Evolutionary conservation across 1,284 basidiomycete genomes (phyloP).

Genomic region (Ceratobasidium sp.): DNA sequence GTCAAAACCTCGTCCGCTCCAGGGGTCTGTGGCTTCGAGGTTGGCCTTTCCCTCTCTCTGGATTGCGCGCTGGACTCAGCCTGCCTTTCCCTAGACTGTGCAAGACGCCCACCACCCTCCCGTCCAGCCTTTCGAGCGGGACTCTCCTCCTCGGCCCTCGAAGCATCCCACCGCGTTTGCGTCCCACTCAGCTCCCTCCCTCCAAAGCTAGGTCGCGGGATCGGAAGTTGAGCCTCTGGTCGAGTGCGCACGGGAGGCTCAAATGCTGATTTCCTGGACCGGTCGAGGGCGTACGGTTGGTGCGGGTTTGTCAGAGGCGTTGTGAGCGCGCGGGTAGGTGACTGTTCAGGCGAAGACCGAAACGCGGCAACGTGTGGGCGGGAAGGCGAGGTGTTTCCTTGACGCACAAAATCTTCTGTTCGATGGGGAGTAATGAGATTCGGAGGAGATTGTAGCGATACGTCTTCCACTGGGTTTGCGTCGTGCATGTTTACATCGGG

Average conservation of each 20-base stretch:
- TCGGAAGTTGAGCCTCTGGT: conserved; percentile 17
- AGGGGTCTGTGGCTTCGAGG: background rate
- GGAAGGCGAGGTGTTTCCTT: background rate
- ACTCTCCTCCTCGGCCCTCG: conserved; percentile 28
- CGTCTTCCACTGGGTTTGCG: background rate
- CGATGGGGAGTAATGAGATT: conserved; percentile 19
- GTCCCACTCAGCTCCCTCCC: background rate
- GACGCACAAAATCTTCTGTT: background rate
- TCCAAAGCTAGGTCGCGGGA: conserved; percentile 16
- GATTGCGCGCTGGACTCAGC: too few species aligned
- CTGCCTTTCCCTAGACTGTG: background rate
- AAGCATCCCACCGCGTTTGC: conserved; percentile 20
- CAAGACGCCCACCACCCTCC: background rate
- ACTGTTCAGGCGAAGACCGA: background rate
- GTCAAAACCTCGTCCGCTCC: conserved; percentile 28
- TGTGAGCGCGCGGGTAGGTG: background rate
- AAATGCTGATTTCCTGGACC: conserved; percentile 28
- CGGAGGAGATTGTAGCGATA: background rate
- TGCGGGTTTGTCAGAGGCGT: conserved; percentile 19
- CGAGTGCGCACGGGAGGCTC: conserved; percentile 15
- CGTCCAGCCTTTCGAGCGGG: background rate
- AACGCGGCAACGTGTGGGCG: too few species aligned
- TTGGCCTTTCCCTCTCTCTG: background rate
- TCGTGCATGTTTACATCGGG: conserved; percentile 20
- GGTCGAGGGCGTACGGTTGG: conserved; percentile 5